These are phyloP conservation scores for Neostapfia colusana DNA, from an alignment of 176 grass and related monocot species.

Conservation along the genomic window DNA sequence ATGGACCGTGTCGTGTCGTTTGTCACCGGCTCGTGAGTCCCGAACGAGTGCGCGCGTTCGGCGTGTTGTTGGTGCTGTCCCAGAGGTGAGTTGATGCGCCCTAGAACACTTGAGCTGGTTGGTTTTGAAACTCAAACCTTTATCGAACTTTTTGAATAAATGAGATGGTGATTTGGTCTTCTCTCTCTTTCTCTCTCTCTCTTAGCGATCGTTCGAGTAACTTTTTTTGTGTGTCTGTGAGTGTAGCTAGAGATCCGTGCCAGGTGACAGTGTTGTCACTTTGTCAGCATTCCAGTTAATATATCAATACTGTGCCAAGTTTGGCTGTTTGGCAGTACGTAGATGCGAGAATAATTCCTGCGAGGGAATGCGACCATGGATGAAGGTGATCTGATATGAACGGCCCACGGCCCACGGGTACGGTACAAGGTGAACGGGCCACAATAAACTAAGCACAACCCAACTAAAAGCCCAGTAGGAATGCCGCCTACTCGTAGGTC, in stretches of 20 bases:
- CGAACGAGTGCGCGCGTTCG: neutral
- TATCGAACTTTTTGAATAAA: neutral
- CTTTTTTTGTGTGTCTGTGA: neutral
- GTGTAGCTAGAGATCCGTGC: neutral
- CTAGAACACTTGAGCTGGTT: neutral
- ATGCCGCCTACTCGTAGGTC: too few species aligned
- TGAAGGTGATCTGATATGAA: too few species aligned
- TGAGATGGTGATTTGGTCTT: neutral
- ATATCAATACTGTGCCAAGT: too few species aligned
- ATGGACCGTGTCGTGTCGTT: constrained; percentile 41
- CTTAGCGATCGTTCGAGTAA: neutral
- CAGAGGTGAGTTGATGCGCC: neutral
- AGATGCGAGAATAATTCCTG: too few species aligned
- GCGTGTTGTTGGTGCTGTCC: neutral
- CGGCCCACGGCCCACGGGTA: too few species aligned
- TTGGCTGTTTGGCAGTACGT: too few species aligned
- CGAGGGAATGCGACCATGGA: too few species aligned
- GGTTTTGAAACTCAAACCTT: neutral
- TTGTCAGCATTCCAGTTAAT: too few species aligned
- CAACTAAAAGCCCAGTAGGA: too few species aligned
- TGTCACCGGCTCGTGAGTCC: constrained; percentile 14
- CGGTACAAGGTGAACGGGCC: too few species aligned
- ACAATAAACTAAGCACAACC: too few species aligned
- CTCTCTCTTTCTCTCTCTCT: neutral
- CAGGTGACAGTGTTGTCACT: neutral